Evolutionary conservation across 1,284 basidiomycete species (phyloP).

Genomic region (Trametes hirsuta): DNA sequence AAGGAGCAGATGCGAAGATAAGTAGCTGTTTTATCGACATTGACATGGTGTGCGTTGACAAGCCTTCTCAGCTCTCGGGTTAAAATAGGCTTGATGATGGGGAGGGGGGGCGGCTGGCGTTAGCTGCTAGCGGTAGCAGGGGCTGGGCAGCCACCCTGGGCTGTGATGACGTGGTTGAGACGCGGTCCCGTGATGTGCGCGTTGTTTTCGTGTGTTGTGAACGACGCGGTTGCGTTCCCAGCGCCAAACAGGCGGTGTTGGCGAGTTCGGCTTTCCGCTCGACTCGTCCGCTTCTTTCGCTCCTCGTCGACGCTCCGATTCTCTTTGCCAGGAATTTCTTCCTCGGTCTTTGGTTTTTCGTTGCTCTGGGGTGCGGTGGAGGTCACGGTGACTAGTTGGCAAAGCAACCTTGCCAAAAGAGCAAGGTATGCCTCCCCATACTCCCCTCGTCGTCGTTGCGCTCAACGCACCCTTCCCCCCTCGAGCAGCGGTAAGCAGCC

Average conservation of each 20-base stretch:
- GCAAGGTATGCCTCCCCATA: constrained; percentile 25
- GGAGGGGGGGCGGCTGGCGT: too few relatives aligned
- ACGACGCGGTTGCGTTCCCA: constrained; percentile 22
- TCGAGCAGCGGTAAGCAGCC: constrained; percentile 27
- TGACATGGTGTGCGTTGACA: too few relatives aligned
- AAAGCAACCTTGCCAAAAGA: constrained; percentile 26
- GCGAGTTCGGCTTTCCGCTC: constrained; percentile 30
- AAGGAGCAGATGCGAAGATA: too few relatives aligned
- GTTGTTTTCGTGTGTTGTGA: constrained; percentile 23
- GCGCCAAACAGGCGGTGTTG: constrained; percentile 31
- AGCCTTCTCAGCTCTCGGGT: too few relatives aligned
- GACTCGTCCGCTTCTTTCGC: constrained; percentile 22
- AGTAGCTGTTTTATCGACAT: too few relatives aligned
- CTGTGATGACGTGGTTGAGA: neutral
- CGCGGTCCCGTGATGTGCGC: constrained; percentile 25
- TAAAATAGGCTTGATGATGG: too few relatives aligned
- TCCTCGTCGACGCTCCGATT: constrained; percentile 28
- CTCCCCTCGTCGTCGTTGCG: neutral
- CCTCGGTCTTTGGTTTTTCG: constrained; percentile 23
- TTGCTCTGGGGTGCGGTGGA: constrained; percentile 27
- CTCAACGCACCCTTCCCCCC: neutral
- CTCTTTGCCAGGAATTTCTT: constrained; percentile 20
- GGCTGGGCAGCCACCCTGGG: too few relatives aligned
- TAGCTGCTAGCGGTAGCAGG: too few relatives aligned
- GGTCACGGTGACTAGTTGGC: constrained; percentile 24